Evolutionary conservation across 208 protist species (phyloP).

Genomic region (Zelonia costaricensis): DNA sequence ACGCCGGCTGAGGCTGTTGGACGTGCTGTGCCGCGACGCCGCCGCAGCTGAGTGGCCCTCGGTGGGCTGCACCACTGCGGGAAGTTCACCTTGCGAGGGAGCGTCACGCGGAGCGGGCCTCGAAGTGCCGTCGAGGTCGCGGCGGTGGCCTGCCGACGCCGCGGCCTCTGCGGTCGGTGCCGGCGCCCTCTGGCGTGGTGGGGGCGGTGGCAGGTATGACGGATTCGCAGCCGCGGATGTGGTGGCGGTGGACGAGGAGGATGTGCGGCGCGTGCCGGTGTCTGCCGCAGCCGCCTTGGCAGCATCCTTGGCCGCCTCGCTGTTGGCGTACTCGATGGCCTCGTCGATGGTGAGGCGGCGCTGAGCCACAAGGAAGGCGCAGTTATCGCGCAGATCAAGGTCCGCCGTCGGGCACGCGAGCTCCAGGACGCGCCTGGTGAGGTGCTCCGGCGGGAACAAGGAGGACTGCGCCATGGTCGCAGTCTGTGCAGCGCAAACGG

Average conservation of each 20-base stretch:
- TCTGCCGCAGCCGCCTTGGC: background rate
- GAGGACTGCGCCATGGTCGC: slow-evolving; percentile 2
- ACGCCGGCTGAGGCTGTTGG: no score
- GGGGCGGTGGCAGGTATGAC: background rate
- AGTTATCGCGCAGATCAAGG: slow-evolving; percentile 36
- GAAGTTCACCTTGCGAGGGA: no score
- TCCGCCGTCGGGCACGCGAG: slow-evolving; percentile 48
- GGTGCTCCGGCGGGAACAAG: slow-evolving; percentile 37
- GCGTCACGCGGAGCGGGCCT: no score
- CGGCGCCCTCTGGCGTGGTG: background rate
- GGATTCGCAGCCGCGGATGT: no score
- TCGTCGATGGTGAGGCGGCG: slow-evolving; percentile 62
- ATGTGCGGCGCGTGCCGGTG: background rate
- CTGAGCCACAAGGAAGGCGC: slow-evolving; percentile 49
- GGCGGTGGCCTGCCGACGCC: no score
- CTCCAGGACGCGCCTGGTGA: slow-evolving; percentile 32
- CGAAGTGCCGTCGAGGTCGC: no score
- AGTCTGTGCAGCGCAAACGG: no score
- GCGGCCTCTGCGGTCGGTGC: no score
- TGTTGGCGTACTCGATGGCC: slow-evolving; percentile 34
- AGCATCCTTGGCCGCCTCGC: background rate
- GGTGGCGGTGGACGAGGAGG: background rate
- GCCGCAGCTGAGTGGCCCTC: no score
- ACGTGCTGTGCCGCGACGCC: no score
- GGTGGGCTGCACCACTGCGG: no score